Base-by-base conservation (phyloP, 1,139 yeast genomes). In the Pichia sp. region DNA sequence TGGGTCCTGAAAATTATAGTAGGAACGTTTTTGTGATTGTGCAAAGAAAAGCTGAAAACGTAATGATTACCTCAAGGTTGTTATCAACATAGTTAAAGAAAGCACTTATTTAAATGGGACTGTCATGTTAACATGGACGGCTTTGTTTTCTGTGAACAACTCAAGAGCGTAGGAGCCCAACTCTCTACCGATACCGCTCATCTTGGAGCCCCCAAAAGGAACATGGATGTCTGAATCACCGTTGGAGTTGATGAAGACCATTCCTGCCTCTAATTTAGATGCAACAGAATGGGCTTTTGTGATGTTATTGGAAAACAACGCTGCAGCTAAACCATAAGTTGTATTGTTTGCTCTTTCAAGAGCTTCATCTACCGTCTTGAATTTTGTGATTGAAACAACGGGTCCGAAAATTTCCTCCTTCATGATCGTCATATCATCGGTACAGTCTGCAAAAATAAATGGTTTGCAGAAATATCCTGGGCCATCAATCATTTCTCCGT, bases 321-420 rank as follows among this genome's bases (percentile, higher is more conserved):
- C 86, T 53, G 89, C 90, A 59, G 88, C 89, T 66, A 85, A 75
- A 60, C 90, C 91, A 63, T 83, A 84, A 48, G 75, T 76, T 42
- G 86, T 74, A 66, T 78, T 76, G 66, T 85, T 85, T 45, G 89
- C 88, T 67, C 74, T 71, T 50, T 69, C 67, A 55, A 85, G 70
- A 48, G 74, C 89, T 64, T 84, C 87, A 56, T 82, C 86, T 50
- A 76, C 77, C 44, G 85, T 79, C 55, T 74, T 72, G 70, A 84
- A 85, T 70, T 83, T 83, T 60, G 82, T 70, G 50, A 83, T 75
- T 30, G 86, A 79, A 53, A 83, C 86, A 55, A 85, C 84, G 31
- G 91, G 91, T 47, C 91, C 96, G 63, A 89, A 89, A 52, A 90
- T 87, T 71, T 88, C 96, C 59, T 87, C 95, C 61, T 73, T 76